These are phyloP conservation scores for Vigna angularis DNA, from an alignment of 306 rosid genomes.

Conservation along the genomic window DNA sequence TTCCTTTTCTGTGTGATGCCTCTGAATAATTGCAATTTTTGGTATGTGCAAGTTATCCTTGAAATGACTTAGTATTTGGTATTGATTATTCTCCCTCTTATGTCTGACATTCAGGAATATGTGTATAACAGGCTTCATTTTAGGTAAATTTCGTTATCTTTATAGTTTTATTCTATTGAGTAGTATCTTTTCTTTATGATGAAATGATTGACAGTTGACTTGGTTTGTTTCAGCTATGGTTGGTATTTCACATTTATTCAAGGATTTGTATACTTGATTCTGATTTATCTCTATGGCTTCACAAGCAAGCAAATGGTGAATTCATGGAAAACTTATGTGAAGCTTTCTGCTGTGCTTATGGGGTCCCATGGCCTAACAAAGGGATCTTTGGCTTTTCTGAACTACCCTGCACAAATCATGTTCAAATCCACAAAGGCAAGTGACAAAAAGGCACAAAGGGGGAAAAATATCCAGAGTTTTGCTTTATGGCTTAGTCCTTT, in stretches of 20 bases:
- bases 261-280: constrained; percentile 87
- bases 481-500: background rate
- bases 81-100: background rate
- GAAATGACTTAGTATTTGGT: background rate
- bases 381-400: constrained; percentile 94
- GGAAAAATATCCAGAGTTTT: background rate
- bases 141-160: constrained; percentile 57
- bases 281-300: constrained; percentile 93
- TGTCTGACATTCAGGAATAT: constrained; percentile 68
- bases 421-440: constrained; percentile 96
- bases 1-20: constrained; percentile 19
- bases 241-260: constrained; percentile 99
- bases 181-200: background rate
- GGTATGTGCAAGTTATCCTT: background rate
- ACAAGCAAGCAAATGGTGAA: constrained; percentile 96
- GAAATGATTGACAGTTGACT: constrained; percentile 4
- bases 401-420: constrained; percentile 99
- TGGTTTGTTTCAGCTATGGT: constrained; percentile 73
- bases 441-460: constrained; percentile 15
- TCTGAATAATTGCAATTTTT: background rate
- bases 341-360: constrained; percentile 94
- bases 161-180: constrained; percentile 13
- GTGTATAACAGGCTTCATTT: constrained; percentile 96
- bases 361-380: constrained; percentile 98
- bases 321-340: constrained; percentile 97